These are phyloP conservation scores for Ogataea henricii DNA, from an alignment of 805 yeast genomes.

Conservation along the genomic window DNA sequence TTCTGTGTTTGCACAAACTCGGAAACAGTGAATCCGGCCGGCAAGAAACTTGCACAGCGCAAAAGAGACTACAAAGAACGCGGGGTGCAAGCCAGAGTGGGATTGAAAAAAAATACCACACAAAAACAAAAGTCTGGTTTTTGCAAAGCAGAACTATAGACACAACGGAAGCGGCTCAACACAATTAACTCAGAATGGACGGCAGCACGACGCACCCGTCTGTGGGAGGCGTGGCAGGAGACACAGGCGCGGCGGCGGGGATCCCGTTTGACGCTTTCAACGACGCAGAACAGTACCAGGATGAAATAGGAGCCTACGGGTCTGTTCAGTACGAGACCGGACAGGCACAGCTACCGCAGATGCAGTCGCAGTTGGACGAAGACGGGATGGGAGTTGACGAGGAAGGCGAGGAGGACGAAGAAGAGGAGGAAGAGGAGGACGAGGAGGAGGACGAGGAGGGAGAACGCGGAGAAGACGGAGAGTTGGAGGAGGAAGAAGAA, in stretches of 20 bases:
- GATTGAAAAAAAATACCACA: too few relatives aligned
- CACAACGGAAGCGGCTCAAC: neutral
- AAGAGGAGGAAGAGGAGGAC: slow-evolving; percentile 34
- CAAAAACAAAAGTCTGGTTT: too few relatives aligned
- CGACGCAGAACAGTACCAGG: slow-evolving; percentile 18
- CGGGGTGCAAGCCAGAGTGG: too few relatives aligned
- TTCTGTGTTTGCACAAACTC: too few relatives aligned
- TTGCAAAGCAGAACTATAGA: too few relatives aligned
- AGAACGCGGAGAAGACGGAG: slow-evolving; percentile 19
- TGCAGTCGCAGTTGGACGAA: slow-evolving; percentile 15
- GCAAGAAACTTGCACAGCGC: too few relatives aligned
- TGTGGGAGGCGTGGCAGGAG: slow-evolving; percentile 1
- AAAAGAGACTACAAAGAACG: too few relatives aligned
- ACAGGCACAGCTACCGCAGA: slow-evolving; percentile 8
- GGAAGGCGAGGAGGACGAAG: slow-evolving; percentile 23
- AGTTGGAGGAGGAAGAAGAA: slow-evolving; percentile 34
- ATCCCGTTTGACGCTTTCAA: slow-evolving; percentile 23
- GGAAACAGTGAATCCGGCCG: too few relatives aligned
- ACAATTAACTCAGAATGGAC: neutral
- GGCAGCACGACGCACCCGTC: slow-evolving; percentile 8
- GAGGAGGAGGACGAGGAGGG: slow-evolving; percentile 35
- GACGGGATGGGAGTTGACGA: slow-evolving; percentile 23
- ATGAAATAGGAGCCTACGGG: slow-evolving; percentile 16
- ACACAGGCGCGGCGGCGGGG: slow-evolving; percentile 11
- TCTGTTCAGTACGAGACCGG: slow-evolving; percentile 13